Evolutionary conservation across 2,329 filamentous ascomycete species (phyloP).

Genomic region (Botrytis fragariae): DNA sequence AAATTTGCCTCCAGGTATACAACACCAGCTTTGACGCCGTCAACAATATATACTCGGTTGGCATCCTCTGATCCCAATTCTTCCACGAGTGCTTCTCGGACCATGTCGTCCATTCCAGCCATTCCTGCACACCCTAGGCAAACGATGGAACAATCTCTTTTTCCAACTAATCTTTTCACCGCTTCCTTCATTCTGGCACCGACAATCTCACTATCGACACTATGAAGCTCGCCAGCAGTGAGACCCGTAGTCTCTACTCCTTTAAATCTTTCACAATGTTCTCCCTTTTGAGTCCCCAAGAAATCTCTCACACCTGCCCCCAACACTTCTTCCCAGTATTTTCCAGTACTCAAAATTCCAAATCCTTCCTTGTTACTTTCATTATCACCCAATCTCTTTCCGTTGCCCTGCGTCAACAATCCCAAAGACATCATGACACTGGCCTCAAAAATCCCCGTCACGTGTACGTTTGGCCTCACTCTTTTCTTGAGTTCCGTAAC

Average conservation of each 20-base stretch:
- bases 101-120: conserved; percentile 77
- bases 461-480: conserved; percentile 46
- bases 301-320: conserved; percentile 61
- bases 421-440: conserved; percentile 54
- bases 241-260: conserved; percentile 82
- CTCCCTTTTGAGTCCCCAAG: conserved; percentile 49
- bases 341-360: conserved; percentile 86
- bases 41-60: conserved; percentile 64
- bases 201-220: conserved; percentile 62
- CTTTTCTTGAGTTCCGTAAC: conserved; percentile 56
- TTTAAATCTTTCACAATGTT: conserved; percentile 53
- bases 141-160: conserved; percentile 61
- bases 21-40: conserved; percentile 73
- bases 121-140: conserved; percentile 90
- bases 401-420: conserved; percentile 41
- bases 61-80: conserved; percentile 60
- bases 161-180: conserved; percentile 61
- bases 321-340: conserved; percentile 76
- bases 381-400: not conserved
- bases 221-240: conserved; percentile 76
- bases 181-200: conserved; percentile 65
- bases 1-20: conserved; percentile 30
- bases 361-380: conserved; percentile 48
- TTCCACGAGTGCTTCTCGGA: conserved; percentile 66
- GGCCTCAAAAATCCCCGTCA: conserved; percentile 86